A percentile compares a stretch with the other conserved stretches of the same genome.
These are phyloP conservation scores for sunflower (Helianthus annuus) DNA, from an alignment of 129 eudicot genomes.

Conservation along the genomic window HanXRQr2.0-SUNRISE NC_035444.2:37599405-37599904, in stretches of 20 bases:
- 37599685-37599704: constrained; percentile 51
- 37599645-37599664: constrained; percentile 53
- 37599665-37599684: constrained; percentile 45
- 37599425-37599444: constrained; percentile 64
- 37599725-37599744: constrained; percentile 47
- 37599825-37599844: constrained; percentile 34
- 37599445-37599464: constrained; percentile 71
- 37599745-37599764: constrained; percentile 50
- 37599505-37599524: constrained; percentile 65
- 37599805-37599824: constrained; percentile 46
- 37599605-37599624: constrained; percentile 43
- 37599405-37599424: constrained; percentile 56
- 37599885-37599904: constrained; percentile 53
- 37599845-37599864: constrained; percentile 66
- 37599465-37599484: constrained; percentile 62
- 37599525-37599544: constrained; percentile 51
- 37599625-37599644: constrained; percentile 63
- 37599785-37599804: constrained; percentile 62
- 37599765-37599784: constrained; percentile 55
- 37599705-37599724: constrained; percentile 54
- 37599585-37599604: constrained; percentile 63
- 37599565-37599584: constrained; percentile 57
- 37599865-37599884: constrained; percentile 73
- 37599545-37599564: constrained; percentile 47
- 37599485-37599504: constrained; percentile 61